These are phyloP conservation scores for Rhodofomes roseus DNA, from an alignment of 1,284 basidiomycete species.

Conservation along the genomic window DNA sequence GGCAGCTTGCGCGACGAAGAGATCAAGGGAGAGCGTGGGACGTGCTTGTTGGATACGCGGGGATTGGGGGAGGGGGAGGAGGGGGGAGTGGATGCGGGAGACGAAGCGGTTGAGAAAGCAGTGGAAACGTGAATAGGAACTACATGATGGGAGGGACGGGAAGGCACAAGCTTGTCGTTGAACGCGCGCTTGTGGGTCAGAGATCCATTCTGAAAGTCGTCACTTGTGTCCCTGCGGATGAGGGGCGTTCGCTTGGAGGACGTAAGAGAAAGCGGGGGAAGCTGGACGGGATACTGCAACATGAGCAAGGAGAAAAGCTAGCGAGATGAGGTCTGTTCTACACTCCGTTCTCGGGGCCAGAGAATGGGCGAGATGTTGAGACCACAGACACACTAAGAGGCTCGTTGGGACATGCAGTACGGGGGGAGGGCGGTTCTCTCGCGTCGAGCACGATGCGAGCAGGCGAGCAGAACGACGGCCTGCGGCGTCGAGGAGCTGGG, in stretches of 20 bases:
- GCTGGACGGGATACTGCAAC: constrained; percentile 65
- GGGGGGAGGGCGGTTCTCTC: constrained; percentile 18
- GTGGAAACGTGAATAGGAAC: constrained; percentile 26
- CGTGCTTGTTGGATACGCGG: constrained; percentile 23
- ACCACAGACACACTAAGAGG: constrained; percentile 14
- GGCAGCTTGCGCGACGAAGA: constrained; percentile 22
- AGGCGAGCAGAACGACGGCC: constrained; percentile 10
- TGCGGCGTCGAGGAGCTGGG: constrained; percentile 20
- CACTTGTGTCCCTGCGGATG: constrained; percentile 25
- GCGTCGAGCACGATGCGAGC: constrained; percentile 14
- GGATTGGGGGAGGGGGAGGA: constrained; percentile 21
- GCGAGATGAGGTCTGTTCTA: constrained; percentile 16
- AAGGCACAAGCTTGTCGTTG: constrained; percentile 28
- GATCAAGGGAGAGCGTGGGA: constrained; percentile 29
- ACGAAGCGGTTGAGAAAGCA: constrained; percentile 25
- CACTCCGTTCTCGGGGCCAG: constrained; percentile 18
- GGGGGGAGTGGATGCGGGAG: constrained; percentile 17
- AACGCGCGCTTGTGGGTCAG: constrained; percentile 20
- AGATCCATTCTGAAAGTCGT: constrained; percentile 25
- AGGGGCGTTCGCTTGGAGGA: constrained; percentile 28
- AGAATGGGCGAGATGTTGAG: constrained; percentile 23
- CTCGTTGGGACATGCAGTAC: constrained; percentile 26
- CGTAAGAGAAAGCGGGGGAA: constrained; percentile 46
- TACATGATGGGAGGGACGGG: constrained; percentile 21
- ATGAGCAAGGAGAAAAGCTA: constrained; percentile 35